phyloP scores from a whole-genome alignment of 495 filamentous ascomycete species.

The Ramalina peruviana region DNA sequence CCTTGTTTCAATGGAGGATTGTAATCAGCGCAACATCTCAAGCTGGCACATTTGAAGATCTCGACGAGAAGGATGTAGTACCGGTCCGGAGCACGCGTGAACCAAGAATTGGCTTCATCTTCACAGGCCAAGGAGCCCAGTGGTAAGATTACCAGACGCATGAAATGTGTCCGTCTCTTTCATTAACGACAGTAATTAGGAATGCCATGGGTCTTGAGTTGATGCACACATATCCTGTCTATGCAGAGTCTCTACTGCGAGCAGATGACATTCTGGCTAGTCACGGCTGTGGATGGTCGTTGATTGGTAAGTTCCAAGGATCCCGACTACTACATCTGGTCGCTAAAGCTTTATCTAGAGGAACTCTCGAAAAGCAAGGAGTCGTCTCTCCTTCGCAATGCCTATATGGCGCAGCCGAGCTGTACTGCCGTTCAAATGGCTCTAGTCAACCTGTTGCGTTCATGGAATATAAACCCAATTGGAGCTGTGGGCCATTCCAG shows the following conservation, averaged over 20 bases:
- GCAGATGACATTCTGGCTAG: neutral
- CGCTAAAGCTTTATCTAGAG: conserved; percentile 6
- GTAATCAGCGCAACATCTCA: neutral
- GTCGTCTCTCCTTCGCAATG: conserved; percentile 25
- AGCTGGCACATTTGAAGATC: neutral
- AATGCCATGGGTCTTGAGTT: conserved; percentile 37
- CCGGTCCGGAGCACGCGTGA: neutral
- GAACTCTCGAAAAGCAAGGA: conserved; percentile 28
- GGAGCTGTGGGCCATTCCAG: conserved; percentile 19
- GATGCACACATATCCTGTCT: conserved; percentile 10
- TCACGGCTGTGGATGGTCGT: neutral
- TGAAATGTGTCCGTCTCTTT: conserved; percentile 22
- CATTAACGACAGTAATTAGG: conserved; percentile 5
- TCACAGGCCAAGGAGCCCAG: conserved; percentile 56
- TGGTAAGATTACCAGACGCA: conserved; percentile 30
- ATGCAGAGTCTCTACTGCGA: neutral
- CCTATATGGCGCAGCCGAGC: conserved; percentile 8
- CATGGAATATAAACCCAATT: neutral
- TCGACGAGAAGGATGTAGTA: neutral
- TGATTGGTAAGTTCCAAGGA: neutral
- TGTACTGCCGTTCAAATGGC: conserved; percentile 20
- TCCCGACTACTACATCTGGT: neutral
- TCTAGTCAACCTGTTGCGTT: conserved; percentile 13
- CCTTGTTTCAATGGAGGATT: neutral
- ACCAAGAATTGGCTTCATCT: conserved; percentile 11